These are phyloP conservation scores for Morella rubra DNA, from an alignment of 306 rosid genomes.

Conservation along the genomic window DNA sequence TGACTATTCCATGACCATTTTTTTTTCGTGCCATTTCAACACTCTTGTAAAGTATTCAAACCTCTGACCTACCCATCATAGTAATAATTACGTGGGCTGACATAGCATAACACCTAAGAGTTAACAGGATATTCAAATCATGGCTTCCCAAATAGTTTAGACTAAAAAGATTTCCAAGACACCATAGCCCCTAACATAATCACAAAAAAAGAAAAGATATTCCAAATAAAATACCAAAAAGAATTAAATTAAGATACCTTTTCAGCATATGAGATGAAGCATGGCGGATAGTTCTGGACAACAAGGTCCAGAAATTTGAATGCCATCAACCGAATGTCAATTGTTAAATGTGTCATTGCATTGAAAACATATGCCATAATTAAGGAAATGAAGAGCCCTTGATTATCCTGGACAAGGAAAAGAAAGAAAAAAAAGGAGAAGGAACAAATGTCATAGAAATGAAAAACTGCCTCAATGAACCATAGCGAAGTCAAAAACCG, in stretches of 20 bases:
- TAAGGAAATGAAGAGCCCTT: constrained; percentile 61
- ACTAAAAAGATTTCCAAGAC: constrained; percentile 3
- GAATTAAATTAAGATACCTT: constrained; percentile 52
- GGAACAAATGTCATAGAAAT: constrained; percentile 19
- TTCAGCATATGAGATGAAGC: constrained; percentile 64
- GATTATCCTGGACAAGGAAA: constrained; percentile 59
- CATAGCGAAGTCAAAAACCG: constrained; percentile 4
- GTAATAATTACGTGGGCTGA: background rate
- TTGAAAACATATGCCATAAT: constrained; percentile 76
- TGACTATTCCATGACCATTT: background rate
- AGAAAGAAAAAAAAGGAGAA: background rate
- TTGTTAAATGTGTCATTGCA: constrained; percentile 79
- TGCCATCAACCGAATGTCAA: constrained; percentile 79
- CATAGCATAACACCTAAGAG: background rate
- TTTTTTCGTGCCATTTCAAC: background rate
- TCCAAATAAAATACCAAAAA: constrained; percentile 2
- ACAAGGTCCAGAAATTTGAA: constrained; percentile 76
- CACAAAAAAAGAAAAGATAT: constrained; percentile 5
- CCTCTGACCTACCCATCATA: background rate
- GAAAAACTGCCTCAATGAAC: constrained; percentile 5
- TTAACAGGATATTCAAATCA: background rate
- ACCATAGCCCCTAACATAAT: constrained; percentile 17
- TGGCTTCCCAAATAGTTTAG: background rate
- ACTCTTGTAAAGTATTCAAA: background rate
- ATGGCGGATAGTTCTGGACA: constrained; percentile 62